Evolutionary conservation across 1,284 basidiomycete species (phyloP).

Genomic region (Anthracocystis panici-leucophaei): DNA sequence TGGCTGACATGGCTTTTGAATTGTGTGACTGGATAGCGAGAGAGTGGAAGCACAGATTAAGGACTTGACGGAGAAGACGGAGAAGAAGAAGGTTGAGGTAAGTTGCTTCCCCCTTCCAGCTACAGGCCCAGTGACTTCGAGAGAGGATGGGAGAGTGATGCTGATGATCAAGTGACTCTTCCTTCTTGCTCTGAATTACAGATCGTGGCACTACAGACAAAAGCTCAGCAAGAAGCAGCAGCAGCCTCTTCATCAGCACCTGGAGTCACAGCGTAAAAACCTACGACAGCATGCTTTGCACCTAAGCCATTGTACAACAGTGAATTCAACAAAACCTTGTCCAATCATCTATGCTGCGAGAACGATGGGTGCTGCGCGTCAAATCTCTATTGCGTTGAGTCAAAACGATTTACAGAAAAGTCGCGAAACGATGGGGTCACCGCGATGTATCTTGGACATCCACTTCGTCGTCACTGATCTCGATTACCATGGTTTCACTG

Average conservation of each 20-base stretch:
- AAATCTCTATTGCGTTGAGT: too few species aligned
- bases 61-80: conserved; percentile 50
- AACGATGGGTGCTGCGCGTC: background rate
- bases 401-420: too few species aligned
- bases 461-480: conserved; percentile 22
- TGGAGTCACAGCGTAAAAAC: conserved; percentile 13
- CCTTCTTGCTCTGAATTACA: conserved; percentile 1
- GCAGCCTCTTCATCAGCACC: conserved; percentile 6
- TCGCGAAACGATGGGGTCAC: background rate
- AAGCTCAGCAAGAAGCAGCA: conserved; percentile 48
- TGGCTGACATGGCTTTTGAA: too few species aligned
- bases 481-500: conserved; percentile 4
- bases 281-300: background rate
- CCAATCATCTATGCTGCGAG: background rate
- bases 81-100: conserved; percentile 60
- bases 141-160: background rate
- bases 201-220: conserved; percentile 55
- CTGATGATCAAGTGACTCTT: conserved; percentile 1
- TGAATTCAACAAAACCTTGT: background rate
- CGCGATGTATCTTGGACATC: conserved; percentile 33
- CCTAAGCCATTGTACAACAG: conserved; percentile 25
- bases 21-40: conserved; percentile 17
- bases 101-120: background rate
- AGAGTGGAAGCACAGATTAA: conserved; percentile 55
- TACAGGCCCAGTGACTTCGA: background rate